Base-by-base conservation (phyloP, 129 eudicot species). In the Tagetes erecta region DNA sequence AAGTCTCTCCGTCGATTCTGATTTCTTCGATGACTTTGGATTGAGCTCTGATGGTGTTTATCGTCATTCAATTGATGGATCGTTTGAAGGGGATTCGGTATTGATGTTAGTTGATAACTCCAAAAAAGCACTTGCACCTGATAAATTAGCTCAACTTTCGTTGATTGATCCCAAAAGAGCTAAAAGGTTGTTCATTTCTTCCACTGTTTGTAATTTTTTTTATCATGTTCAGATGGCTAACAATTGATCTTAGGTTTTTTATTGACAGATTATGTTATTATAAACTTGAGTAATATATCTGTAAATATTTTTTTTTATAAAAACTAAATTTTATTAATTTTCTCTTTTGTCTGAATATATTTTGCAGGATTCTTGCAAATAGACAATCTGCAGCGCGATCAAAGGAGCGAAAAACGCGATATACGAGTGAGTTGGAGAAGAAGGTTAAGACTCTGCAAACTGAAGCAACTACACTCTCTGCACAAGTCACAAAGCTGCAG, bases 311-410 rank as follows among this genome's bases (percentile, higher is more conserved):
- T 20, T 20, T 20, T 20, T 20, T 20, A 20, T 20, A 20, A 20
- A 20, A 20, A 20, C 27, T 20, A 20, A 20, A 20, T 20, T 20
- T 20, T 20, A 20, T 20, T 20, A 20, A 20, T 20, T 20, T 20
- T 20, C 27, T 30, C 62, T 70, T 70, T 0, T 59, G 20, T 39
- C 49, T 68, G 11, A 67, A 66, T 12, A 50, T 56, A 0, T 51
- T 37, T 39, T 49, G 73, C 64, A 92, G 97, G 91, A 89, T 92
- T 81, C 93, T 92, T 65, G 96, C 97, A n/a, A 92, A 92, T 79
- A 86, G 97, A 62, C 97, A 92, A 76, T 92, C 97, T 68, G 97
- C 97, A 30, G 96, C 97, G 6, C 88, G 96, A 34, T 92, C 97
- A 0, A 92, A 92, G 80, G 97, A 92, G 82, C 76, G 97, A 3